These are phyloP conservation scores for Candolleomyces aberdarensis DNA, from an alignment of 768 basidiomycete genomes.

Conservation along the genomic window DNA sequence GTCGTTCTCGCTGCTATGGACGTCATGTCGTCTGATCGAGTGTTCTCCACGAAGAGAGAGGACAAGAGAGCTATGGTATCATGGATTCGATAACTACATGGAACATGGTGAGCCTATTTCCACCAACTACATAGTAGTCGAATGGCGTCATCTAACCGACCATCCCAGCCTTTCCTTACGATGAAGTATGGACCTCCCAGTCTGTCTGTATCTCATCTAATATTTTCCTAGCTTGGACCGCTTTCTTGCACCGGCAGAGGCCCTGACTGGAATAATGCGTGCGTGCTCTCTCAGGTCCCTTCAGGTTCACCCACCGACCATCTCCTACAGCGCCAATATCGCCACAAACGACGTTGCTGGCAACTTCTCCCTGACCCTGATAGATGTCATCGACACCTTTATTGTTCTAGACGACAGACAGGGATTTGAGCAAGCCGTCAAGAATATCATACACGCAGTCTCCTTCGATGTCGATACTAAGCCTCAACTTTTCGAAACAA, in stretches of 20 bases:
- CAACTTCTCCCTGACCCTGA: constrained; percentile 83
- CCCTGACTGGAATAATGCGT: constrained; percentile 86
- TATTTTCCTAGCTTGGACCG: constrained; percentile 65
- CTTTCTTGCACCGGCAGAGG: constrained; percentile 84
- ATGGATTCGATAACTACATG: constrained; percentile 92
- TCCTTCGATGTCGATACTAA: constrained; percentile 92
- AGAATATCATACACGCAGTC: constrained; percentile 76
- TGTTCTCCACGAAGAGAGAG: constrained; percentile 45
- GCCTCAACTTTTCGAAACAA: constrained; percentile 98
- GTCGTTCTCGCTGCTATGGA: constrained; percentile 15
- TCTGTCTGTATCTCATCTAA: constrained; percentile 1
- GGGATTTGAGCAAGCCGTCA: constrained; percentile 84
- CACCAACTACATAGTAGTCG: not conserved
- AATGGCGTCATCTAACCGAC: constrained; percentile 16
- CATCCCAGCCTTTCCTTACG: constrained; percentile 71
- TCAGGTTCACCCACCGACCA: constrained; percentile 8
- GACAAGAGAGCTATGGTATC: constrained; percentile 81
- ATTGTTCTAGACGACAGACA: constrained; percentile 79
- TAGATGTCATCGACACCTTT: constrained; percentile 84
- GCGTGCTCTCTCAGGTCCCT: constrained; percentile 26
- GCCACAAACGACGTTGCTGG: constrained; percentile 91
- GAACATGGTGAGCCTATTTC: constrained; percentile 49
- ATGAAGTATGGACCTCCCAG: constrained; percentile 53
- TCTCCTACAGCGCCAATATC: constrained; percentile 52
- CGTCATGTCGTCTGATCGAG: not conserved